These are phyloP conservation scores for Aspergillus asperescens DNA, from an alignment of 495 filamentous ascomycete species.

Conservation along the genomic window DNA sequence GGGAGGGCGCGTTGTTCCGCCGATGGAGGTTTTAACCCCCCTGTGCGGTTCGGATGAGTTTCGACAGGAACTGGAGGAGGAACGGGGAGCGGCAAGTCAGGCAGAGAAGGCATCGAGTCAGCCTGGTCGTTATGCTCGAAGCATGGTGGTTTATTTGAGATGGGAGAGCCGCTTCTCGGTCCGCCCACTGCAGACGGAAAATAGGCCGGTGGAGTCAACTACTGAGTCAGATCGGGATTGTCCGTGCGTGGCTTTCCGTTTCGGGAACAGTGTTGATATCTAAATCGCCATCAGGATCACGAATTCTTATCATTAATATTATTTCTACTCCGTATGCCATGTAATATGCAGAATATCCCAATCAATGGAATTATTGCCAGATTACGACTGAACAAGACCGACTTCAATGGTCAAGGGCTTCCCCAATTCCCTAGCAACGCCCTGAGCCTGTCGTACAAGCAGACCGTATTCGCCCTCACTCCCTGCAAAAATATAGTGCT, in stretches of 20 bases:
- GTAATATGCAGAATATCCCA: no score
- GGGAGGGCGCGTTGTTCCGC: slow-evolving; percentile 46
- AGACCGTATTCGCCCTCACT: slow-evolving; percentile 23
- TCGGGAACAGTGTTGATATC: neutral
- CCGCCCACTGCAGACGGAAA: no score
- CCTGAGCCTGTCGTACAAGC: slow-evolving; percentile 17
- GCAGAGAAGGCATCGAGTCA: slow-evolving; percentile 41
- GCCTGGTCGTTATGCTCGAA: slow-evolving; percentile 24
- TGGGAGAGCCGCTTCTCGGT: neutral
- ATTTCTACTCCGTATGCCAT: neutral
- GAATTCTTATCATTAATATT: neutral
- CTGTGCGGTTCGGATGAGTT: slow-evolving; percentile 39
- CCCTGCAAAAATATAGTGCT: slow-evolving; percentile 16
- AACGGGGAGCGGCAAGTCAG: slow-evolving; percentile 30
- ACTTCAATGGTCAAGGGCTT: slow-evolving; percentile 12
- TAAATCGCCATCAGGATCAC: no score
- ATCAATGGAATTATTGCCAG: no score
- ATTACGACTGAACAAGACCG: neutral
- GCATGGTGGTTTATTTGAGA: slow-evolving; percentile 24
- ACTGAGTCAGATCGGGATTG: neutral
- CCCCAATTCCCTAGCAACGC: neutral
- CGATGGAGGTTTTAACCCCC: slow-evolving; percentile 30
- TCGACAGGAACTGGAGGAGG: slow-evolving; percentile 43
- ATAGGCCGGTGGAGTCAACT: neutral
- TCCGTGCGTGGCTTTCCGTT: slow-evolving; percentile 6